phyloP scores from a whole-genome alignment of 495 filamentous ascomycete species.

The Xylaria castorea region DNA sequence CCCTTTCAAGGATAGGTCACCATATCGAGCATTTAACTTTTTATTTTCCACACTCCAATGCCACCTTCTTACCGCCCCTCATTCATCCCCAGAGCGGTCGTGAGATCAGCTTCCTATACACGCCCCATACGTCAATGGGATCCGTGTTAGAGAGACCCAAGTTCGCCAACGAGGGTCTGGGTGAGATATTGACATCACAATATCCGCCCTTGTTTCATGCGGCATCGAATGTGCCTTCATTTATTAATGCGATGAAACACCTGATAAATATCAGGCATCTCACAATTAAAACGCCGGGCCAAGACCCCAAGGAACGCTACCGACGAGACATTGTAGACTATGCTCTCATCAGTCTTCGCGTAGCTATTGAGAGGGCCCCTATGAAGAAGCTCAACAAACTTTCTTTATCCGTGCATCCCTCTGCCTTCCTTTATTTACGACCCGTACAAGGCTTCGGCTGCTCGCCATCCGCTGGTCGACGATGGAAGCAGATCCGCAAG shows the following conservation, averaged over 20 bases:
- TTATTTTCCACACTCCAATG: slow-evolving; percentile 68
- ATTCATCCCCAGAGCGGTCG: slow-evolving; percentile 73
- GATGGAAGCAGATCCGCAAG: slow-evolving; percentile 76
- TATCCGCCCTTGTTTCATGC: slow-evolving; percentile 84
- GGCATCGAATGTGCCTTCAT: slow-evolving; percentile 80
- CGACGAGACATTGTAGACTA: slow-evolving; percentile 80
- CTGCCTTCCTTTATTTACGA: slow-evolving; percentile 72
- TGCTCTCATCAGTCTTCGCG: slow-evolving; percentile 78
- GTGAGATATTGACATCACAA: slow-evolving; percentile 77
- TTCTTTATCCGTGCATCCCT: slow-evolving; percentile 72
- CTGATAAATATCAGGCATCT: slow-evolving; percentile 71
- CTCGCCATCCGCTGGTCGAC: slow-evolving; percentile 64
- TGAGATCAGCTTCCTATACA: slow-evolving; percentile 76
- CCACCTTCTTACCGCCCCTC: slow-evolving; percentile 79
- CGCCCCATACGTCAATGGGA: slow-evolving; percentile 64
- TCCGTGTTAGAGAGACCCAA: slow-evolving; percentile 60
- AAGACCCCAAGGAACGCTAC: slow-evolving; percentile 68
- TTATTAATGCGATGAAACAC: slow-evolving; percentile 70
- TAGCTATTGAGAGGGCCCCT: slow-evolving; percentile 72
- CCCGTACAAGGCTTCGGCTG: slow-evolving; percentile 69
- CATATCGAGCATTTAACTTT: slow-evolving; percentile 75
- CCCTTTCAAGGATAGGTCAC: slow-evolving; percentile 73
- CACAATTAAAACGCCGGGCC: slow-evolving; percentile 73
- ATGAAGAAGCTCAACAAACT: slow-evolving; percentile 66
- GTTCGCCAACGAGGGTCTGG: slow-evolving; percentile 66